phyloP scores from a whole-genome alignment of 176 grass and related monocot genomes.

The Oryza nivara region DNA sequence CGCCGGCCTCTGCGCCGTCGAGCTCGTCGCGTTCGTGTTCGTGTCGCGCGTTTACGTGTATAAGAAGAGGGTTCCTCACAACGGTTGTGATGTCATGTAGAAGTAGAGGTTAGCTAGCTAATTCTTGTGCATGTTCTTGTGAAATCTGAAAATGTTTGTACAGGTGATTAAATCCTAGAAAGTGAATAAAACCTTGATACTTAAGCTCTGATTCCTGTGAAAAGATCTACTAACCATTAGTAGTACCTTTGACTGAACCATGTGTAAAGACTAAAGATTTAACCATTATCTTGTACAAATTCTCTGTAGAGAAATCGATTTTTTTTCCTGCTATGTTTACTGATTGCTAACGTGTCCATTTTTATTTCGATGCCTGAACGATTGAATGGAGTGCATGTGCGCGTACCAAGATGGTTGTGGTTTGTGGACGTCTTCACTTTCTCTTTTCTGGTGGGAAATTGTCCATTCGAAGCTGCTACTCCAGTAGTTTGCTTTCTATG shows the following conservation, averaged over 20 bases:
- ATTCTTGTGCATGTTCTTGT: neutral
- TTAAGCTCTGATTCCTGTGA: neutral
- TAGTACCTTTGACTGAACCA: too few species aligned
- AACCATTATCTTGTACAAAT: neutral
- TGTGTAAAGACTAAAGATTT: too few species aligned
- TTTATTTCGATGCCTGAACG: neutral
- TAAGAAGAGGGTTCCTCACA: constrained; percentile 27
- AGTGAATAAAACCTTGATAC: neutral
- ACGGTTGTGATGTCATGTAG: neutral
- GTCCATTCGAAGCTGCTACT: too few species aligned
- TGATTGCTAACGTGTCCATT: too few species aligned
- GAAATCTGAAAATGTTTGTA: neutral
- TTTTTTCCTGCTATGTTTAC: too few species aligned
- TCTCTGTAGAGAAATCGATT: too few species aligned
- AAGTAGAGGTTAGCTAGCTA: neutral
- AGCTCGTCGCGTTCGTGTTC: constrained; percentile 24
- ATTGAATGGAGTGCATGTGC: neutral
- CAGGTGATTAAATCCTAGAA: neutral
- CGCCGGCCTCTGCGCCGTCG: constrained; percentile 32
- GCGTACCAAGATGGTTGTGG: neutral
- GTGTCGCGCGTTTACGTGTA: constrained; percentile 31
- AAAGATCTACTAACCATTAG: neutral
- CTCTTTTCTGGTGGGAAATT: too few species aligned
- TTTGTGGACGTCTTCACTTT: neutral
- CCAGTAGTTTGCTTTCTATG: neutral